A percentile compares a stretch with the other conserved stretches of the same genome.
phyloP scores from a whole-genome alignment of 768 basidiomycete genomes.

The Chiua virens region DNA sequence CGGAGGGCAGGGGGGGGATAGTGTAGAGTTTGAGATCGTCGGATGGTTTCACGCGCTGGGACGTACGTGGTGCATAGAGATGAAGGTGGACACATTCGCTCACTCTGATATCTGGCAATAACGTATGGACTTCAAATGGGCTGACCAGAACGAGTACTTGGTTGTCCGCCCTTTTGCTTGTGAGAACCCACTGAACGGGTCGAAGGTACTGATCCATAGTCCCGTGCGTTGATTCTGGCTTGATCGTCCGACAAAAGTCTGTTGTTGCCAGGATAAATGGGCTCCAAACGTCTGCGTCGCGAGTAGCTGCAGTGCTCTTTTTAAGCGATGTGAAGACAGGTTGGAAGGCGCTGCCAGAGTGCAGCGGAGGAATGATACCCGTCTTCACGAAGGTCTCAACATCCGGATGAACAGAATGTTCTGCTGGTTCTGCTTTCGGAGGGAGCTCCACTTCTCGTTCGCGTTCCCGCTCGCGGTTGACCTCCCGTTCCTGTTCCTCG shows the following conservation, averaged over 20 bases:
- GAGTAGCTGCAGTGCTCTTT: neutral
- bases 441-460: conserved; percentile 29
- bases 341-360: conserved; percentile 23
- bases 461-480: conserved; percentile 40
- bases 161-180: neutral
- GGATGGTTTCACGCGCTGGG: conserved; percentile 31
- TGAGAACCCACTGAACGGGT: conserved; percentile 26
- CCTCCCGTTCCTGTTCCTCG: conserved; percentile 28
- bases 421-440: conserved; percentile 25
- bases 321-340: conserved; percentile 9
- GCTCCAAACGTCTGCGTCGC: too few species aligned
- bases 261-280: too few species aligned
- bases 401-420: conserved; percentile 13
- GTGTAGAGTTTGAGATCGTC: conserved; percentile 28
- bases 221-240: neutral
- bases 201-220: conserved; percentile 13
- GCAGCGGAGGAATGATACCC: conserved; percentile 24
- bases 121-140: conserved; percentile 35
- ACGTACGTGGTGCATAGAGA: conserved; percentile 40
- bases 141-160: conserved; percentile 27
- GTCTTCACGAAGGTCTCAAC: conserved; percentile 29
- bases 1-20: conserved; percentile 3
- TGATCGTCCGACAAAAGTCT: conserved; percentile 6
- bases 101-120: conserved; percentile 38
- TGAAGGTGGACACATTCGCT: too few species aligned